These are phyloP conservation scores for Leptodontidium sp. DNA, from an alignment of 2,329 filamentous ascomycete genomes.

Conservation along the genomic window DNA sequence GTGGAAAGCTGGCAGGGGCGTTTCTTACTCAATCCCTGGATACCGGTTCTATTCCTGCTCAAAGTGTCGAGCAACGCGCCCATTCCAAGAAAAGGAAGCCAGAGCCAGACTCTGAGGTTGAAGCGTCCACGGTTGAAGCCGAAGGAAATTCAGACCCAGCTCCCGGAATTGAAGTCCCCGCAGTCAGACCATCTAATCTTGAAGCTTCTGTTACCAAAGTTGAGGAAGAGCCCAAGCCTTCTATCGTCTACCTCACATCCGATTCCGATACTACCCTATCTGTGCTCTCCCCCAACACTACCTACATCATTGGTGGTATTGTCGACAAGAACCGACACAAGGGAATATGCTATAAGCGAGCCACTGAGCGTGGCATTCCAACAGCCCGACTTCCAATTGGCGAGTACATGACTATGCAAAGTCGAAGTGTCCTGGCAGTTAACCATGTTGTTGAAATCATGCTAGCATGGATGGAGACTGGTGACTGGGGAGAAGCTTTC, in stretches of 20 bases:
- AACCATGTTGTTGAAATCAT: constrained; percentile 99
- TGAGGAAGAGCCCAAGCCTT: constrained; percentile 51
- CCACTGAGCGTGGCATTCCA: constrained; percentile 76
- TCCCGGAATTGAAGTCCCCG: too few species aligned
- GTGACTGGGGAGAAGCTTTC: constrained; percentile 93
- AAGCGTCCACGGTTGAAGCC: background rate
- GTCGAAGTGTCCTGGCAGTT: constrained; percentile 84
- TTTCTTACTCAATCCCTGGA: constrained; percentile 22
- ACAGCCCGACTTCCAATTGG: constrained; percentile 94
- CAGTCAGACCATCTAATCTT: background rate
- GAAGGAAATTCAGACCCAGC: background rate
- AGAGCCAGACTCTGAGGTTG: background rate
- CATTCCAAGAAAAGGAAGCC: background rate
- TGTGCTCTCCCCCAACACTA: constrained; percentile 84
- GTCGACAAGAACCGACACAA: constrained; percentile 98
- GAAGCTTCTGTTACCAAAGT: background rate
- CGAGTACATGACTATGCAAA: constrained; percentile 92
- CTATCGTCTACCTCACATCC: constrained; percentile 86
- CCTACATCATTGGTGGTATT: constrained; percentile 91
- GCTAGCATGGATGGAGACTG: constrained; percentile 88
- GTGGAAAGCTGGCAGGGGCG: constrained; percentile 65
- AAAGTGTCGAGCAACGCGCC: background rate
- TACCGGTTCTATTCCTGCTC: background rate
- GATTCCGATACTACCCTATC: constrained; percentile 89
- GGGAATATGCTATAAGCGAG: constrained; percentile 87